Evolutionary conservation across 176 grass and related monocot genomes (phyloP), one percentile per base, ranked within the genome.

Genomic region (Rhynchospora pubera): DNA sequence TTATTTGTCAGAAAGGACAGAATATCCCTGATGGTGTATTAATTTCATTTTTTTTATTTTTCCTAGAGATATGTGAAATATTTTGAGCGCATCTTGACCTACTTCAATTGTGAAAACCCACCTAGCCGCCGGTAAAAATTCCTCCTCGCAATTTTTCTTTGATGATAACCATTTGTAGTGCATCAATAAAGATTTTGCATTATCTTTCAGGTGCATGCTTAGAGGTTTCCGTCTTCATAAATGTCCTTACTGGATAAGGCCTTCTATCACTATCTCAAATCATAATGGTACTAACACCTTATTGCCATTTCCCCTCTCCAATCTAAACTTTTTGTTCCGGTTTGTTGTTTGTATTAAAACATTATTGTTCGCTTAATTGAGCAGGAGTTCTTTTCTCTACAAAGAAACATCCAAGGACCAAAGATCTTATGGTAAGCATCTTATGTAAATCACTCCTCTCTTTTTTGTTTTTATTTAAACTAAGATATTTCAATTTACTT

Each of bases 141-240:
- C 11, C 18, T 45, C 9, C 46, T 82, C 53, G 65, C 65, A 42
- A 62, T 47, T 43, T 74, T 88, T 81, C 26, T 26, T 52, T 32
- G 48, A 66, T 86, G 79, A 64, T 81, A 30, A 45, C 55, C 21
- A 16, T 84, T 55, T 70, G 77, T 86, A 24, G 78, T 85, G 34
- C 77, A 76, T n/a, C 50, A 58, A 57, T 1, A 16, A 23, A 19
- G 67, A 66, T 45, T 84, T 84, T 85, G 76, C 58, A 62, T 72
- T 45, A 74, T 71, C 89, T 86, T 87, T 24, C 91, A 96, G 93
- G 87, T 99, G 97, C 88, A 96, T 99, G 91, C 87, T 99, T 86
- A 93, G 97, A 74, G 97, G 93, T 69, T 95, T 99, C 86, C 97
- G 97, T 56, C 89, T 99, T 92, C 96, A 99, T 89, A 99, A 86